Evolutionary conservation across 805 yeast genomes (phyloP).

Genomic region (Metschnikowia vanudenii): DNA sequence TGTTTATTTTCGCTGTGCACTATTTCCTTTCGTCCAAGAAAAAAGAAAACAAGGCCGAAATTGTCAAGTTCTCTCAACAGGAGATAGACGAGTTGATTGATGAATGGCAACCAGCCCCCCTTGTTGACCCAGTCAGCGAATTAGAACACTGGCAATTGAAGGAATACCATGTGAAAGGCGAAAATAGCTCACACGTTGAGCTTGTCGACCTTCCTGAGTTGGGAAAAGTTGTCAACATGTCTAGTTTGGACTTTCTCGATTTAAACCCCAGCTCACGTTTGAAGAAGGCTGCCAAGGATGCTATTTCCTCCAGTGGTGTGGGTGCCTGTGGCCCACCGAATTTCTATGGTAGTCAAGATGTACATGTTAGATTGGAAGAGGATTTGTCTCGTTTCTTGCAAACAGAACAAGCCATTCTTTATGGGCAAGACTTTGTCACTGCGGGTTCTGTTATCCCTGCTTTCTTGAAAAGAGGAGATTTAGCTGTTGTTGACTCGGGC

Average conservation of each 20-base stretch:
- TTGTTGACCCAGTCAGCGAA: constrained; percentile 55
- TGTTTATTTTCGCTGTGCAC: constrained; percentile 77
- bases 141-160: constrained; percentile 62
- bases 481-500: constrained; percentile 82
- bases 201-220: constrained; percentile 27
- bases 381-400: constrained; percentile 74
- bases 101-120: constrained; percentile 91
- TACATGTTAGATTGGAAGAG: constrained; percentile 75
- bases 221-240: constrained; percentile 55
- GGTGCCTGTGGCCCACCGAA: constrained; percentile 99
- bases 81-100: constrained; percentile 82
- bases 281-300: constrained; percentile 50
- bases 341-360: constrained; percentile 93
- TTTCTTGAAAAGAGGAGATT: constrained; percentile 92
- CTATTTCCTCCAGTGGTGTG: constrained; percentile 76
- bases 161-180: constrained; percentile 59
- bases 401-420: constrained; percentile 74
- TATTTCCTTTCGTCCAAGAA: constrained; percentile 79
- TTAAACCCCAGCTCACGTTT: constrained; percentile 51
- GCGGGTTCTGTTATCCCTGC: constrained; percentile 89
- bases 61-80: constrained; percentile 53
- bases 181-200: constrained; percentile 44
- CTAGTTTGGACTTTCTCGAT: constrained; percentile 70
- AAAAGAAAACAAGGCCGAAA: constrained; percentile 69
- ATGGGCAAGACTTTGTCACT: constrained; percentile 90